These are phyloP conservation scores for Pseudogymnoascus sp. DNA, from an alignment of 2,329 filamentous ascomycete species.

Conservation along the genomic window DNA sequence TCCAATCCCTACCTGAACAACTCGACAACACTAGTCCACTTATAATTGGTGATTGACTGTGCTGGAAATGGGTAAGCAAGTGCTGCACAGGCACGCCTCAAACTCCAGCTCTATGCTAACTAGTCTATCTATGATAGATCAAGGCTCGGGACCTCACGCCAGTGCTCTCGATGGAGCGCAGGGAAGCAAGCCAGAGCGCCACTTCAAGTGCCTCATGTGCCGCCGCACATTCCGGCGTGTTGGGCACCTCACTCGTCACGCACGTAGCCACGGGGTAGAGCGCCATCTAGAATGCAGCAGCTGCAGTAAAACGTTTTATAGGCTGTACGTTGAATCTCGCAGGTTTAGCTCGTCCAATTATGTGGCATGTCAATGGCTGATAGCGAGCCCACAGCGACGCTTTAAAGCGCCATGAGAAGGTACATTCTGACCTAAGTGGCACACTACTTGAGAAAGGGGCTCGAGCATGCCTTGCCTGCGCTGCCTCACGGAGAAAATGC, in stretches of 20 bases:
- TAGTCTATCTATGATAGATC: background rate
- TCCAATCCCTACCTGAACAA: background rate
- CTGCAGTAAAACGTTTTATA: slow-evolving; percentile 22
- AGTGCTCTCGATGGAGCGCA: slow-evolving; percentile 1
- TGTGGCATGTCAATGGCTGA: background rate
- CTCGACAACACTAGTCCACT: background rate
- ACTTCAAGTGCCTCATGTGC: slow-evolving; percentile 18
- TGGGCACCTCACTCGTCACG: slow-evolving; percentile 22
- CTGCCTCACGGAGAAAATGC: slow-evolving; percentile 19
- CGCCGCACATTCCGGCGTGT: slow-evolving; percentile 19
- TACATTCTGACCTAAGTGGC: slow-evolving; percentile 20
- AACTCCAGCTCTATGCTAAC: background rate
- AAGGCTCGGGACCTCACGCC: background rate
- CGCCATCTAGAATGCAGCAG: slow-evolving; percentile 18
- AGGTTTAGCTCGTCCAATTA: background rate
- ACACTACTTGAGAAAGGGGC: slow-evolving; percentile 17
- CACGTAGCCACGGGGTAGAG: slow-evolving; percentile 19
- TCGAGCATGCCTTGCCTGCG: slow-evolving; percentile 21
- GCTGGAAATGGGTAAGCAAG: background rate
- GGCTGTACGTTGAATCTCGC: slow-evolving; percentile 15
- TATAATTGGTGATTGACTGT: background rate
- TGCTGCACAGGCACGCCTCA: background rate
- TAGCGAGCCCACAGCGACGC: slow-evolving; percentile 17
- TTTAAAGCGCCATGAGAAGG: slow-evolving; percentile 20
- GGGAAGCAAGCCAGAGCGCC: background rate